Evolutionary conservation across 2,329 filamentous ascomycete genomes (phyloP).

Genomic region (Harringtonia aguacate): DNA sequence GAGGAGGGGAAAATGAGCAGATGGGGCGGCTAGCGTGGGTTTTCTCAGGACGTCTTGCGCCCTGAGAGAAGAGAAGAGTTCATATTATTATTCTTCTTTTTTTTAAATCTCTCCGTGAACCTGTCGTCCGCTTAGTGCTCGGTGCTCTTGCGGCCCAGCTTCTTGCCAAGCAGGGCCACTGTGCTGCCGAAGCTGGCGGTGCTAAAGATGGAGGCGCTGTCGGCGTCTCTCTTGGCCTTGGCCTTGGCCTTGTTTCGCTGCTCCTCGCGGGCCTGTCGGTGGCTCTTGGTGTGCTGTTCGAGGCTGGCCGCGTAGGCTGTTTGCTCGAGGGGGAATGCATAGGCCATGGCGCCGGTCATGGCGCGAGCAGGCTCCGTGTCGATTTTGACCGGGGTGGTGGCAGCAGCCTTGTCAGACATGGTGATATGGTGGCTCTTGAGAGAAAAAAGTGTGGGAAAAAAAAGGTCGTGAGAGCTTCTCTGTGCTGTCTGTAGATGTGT

Average conservation of each 20-base stretch:
- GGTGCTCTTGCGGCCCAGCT: neutral
- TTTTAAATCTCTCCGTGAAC: no score
- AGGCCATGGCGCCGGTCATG: constrained; percentile 3
- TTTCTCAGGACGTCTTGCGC: no score
- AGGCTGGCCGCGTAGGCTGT: constrained; percentile 3
- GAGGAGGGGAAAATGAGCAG: no score
- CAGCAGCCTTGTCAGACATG: no score
- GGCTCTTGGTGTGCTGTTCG: neutral
- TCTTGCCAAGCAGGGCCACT: constrained; percentile 8
- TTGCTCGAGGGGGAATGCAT: constrained; percentile 5
- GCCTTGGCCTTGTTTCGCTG: neutral
- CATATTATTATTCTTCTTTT: no score
- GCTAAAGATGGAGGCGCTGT: constrained; percentile 16
- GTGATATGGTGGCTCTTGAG: neutral
- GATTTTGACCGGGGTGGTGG: no score
- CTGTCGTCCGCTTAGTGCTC: constrained; percentile 12
- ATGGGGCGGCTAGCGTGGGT: no score
- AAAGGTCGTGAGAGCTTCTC: no score
- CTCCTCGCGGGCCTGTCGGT: neutral
- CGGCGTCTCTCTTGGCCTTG: constrained; percentile 5
- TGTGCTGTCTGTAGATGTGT: no score
- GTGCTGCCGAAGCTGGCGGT: constrained; percentile 14
- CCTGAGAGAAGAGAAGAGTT: no score
- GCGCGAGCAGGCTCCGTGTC: no score
- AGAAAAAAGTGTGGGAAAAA: neutral